Percentiles rank a stretch among this genome's conserved stretches.
These are phyloP conservation scores for Coccinonectria pachysandricola DNA, from an alignment of 2,329 filamentous ascomycete species.

Conservation along the genomic window DNA sequence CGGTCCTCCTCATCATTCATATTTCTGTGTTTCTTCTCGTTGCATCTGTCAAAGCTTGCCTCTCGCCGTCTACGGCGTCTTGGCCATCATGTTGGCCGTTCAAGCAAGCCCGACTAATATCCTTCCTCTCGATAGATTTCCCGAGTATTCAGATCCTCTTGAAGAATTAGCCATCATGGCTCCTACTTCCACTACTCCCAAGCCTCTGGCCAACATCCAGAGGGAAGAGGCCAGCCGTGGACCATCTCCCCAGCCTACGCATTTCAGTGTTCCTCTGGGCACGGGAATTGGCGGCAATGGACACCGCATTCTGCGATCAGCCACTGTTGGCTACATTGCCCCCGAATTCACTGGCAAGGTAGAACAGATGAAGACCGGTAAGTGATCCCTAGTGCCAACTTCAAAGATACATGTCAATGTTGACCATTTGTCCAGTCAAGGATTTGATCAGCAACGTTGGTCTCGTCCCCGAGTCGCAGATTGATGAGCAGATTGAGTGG, in stretches of 20 bases:
- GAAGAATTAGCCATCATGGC: slow-evolving; percentile 24
- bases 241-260: slow-evolving; percentile 80
- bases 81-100: slow-evolving; percentile 27
- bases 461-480: slow-evolving; percentile 76
- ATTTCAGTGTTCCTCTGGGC: slow-evolving; percentile 59
- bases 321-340: slow-evolving; percentile 87
- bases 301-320: slow-evolving; percentile 70
- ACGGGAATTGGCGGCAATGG: slow-evolving; percentile 46
- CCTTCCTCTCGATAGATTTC: slow-evolving; percentile 30
- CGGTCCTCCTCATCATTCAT: slow-evolving; percentile 4
- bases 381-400: too few species aligned
- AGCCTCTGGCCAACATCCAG: slow-evolving; percentile 32
- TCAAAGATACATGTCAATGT: too few species aligned
- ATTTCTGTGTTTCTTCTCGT: slow-evolving; percentile 3
- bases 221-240: slow-evolving; percentile 42
- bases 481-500: slow-evolving; percentile 83
- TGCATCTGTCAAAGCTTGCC: slow-evolving; percentile 6
- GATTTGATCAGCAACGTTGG: slow-evolving; percentile 65
- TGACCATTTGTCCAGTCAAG: slow-evolving; percentile 50
- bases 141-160: slow-evolving; percentile 32
- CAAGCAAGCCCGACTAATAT: slow-evolving; percentile 31
- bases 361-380: slow-evolving; percentile 77
- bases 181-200: slow-evolving; percentile 30
- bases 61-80: slow-evolving; percentile 7
- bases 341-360: slow-evolving; percentile 89